Percentiles rank a stretch among this genome's conserved stretches.
Conservation (phyloP, 2,329 filamentous ascomycete species). For the Trichoderma brevicompactum region DNA sequence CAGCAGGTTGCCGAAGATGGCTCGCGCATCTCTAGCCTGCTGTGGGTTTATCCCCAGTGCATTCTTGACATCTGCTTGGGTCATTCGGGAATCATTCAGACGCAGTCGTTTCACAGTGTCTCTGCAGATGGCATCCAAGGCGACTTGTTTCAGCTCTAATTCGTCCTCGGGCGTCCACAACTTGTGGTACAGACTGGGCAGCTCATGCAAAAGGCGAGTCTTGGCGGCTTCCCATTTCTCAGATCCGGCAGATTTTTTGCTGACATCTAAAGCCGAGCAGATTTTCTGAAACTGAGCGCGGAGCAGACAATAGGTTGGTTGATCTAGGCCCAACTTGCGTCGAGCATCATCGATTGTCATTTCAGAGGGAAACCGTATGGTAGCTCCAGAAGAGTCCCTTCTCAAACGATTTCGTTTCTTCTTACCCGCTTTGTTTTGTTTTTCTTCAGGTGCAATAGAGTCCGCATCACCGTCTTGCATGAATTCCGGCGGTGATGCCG, state of each 20-base stretch:
- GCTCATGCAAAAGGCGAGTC: slow-evolving; percentile 66
- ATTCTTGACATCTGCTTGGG: slow-evolving; percentile 75
- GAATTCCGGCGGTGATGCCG: not conserved
- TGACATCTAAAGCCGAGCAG: slow-evolving; percentile 67
- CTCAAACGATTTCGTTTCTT: slow-evolving; percentile 70
- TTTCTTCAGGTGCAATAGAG: not conserved
- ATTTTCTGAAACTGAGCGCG: slow-evolving; percentile 71
- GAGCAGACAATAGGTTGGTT: slow-evolving; percentile 64
- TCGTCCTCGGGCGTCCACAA: slow-evolving; percentile 64
- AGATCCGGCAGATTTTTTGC: slow-evolving; percentile 78
- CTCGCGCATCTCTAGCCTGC: slow-evolving; percentile 62
- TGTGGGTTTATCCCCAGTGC: slow-evolving; percentile 50
- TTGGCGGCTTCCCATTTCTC: slow-evolving; percentile 76
- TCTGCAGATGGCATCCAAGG: slow-evolving; percentile 77
- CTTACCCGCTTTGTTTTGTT: slow-evolving; percentile 50
- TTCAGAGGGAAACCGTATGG: slow-evolving; percentile 79
- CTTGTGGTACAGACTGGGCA: slow-evolving; percentile 63
- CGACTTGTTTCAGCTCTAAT: slow-evolving; percentile 65
- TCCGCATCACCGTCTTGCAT: not conserved
- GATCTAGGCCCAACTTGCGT: slow-evolving; percentile 67
- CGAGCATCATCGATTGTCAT: slow-evolving; percentile 82
- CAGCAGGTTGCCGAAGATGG: slow-evolving; percentile 68
- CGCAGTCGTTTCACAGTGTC: slow-evolving; percentile 83
- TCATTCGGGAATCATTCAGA: slow-evolving; percentile 66
- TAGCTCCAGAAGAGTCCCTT: slow-evolving; percentile 68